Evolutionary conservation across 73 alveolate species (phyloP).

Genomic region (Paraurostyla sp.): DNA sequence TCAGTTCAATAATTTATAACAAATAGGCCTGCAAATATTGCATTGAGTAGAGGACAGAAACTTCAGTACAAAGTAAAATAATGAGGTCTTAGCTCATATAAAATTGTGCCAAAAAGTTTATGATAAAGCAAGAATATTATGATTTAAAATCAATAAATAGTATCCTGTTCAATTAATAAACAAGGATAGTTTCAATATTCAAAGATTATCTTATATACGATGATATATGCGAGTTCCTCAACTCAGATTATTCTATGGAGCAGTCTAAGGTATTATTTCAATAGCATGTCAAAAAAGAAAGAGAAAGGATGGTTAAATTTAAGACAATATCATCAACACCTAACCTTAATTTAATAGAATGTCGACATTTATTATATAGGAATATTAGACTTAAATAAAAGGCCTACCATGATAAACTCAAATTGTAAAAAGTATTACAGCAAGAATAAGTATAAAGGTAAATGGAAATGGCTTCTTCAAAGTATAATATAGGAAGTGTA

Average conservation of each 20-base stretch:
- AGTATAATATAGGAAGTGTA: neutral
- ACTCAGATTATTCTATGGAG: neutral
- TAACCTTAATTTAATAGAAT: neutral
- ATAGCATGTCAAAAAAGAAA: conserved; percentile 19
- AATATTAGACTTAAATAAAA: neutral
- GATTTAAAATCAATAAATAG: conserved; percentile 60
- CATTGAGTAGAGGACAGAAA: neutral
- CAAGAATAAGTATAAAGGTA: neutral
- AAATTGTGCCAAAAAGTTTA: conserved; percentile 32
- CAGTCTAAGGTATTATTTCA: neutral
- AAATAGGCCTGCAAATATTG: neutral
- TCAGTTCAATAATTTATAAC: neutral
- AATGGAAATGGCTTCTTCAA: conserved; percentile 9
- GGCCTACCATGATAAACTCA: conserved; percentile 29
- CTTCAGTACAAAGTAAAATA: neutral
- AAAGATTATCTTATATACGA: conserved; percentile 65
- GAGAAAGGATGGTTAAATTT: neutral
- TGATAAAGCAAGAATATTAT: conserved; percentile 62
- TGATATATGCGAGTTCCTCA: conserved; percentile 62
- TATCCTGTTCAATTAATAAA: conserved; percentile 52
- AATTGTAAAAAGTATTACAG: neutral
- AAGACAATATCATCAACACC: conserved; percentile 17
- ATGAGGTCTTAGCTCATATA: neutral
- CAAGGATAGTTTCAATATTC: conserved; percentile 58
- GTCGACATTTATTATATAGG: neutral